Evolutionary conservation across 805 yeast species (phyloP), one percentile per base, ranked within the genome.

Genomic region (Diddensiella caesifluorescens): DNA sequence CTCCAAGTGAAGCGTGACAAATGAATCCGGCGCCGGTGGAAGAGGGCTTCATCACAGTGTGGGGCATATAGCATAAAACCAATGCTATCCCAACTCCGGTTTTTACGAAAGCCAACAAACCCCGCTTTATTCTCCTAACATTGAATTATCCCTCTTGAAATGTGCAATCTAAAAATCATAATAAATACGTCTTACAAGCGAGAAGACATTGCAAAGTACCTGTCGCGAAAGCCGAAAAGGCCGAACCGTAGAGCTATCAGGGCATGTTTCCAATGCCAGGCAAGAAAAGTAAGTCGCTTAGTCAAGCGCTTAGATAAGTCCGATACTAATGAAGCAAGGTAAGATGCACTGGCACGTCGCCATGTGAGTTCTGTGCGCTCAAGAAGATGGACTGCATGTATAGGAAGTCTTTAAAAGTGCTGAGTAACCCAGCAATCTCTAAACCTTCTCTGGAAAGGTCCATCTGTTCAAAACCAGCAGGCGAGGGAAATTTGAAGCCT

Each of bases 221-320:
- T n/a, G n/a, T n/a, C n/a, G n/a, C n/a, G n/a, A n/a, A n/a, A n/a
- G n/a, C n/a, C n/a, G n/a, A n/a, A n/a, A n/a, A n/a, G n/a, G n/a
- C n/a, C n/a, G n/a, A n/a, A n/a, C n/a, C n/a, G n/a, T n/a, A 43
- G 59, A 15, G 57, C 52, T 22, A 43, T 49, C 28, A 46, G 46
- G 9, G 59, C 59, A 1, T 54, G 59, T 32, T 25, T 37, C 19
- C 35, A 35, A 4, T 54, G 59, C 37, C 48, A 54, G 21, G 41
- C 41, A 12, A 41, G 50, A 13, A 54, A 54, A 41, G 55, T 47
- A 27, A n/a, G 44, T 22, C 20, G 12, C n/a, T 16, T 9, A 10
- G 9, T 32, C 12, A 10, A 16, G 18, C 22, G 9, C 20, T 18
- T 27, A 5, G 15, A 7, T 10, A 20, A 27, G 28, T n/a, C 22